Evolutionary conservation across 306 rosid species (phyloP).

Genomic region (Dalbergia cochinchinensis): DNA sequence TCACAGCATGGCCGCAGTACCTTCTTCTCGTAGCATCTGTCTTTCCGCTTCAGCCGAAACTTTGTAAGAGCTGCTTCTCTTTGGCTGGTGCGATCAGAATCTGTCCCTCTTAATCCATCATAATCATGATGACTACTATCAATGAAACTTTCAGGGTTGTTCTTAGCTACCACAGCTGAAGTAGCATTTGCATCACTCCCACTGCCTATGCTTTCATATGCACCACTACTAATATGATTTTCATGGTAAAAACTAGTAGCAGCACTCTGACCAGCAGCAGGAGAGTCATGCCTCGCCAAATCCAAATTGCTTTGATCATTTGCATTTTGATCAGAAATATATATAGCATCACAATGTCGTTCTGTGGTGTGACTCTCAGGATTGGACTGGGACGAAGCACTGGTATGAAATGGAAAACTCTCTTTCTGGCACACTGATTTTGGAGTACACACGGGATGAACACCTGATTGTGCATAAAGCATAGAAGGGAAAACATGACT

Average conservation of each 20-base stretch:
- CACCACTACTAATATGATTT: conserved; percentile 39
- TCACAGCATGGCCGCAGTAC: conserved; percentile 45
- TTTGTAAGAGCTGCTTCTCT: conserved; percentile 90
- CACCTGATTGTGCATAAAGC: conserved; percentile 45
- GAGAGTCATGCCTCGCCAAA: conserved; percentile 48
- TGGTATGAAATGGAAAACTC: conserved; percentile 54
- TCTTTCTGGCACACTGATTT: conserved; percentile 52
- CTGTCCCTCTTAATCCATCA: conserved; percentile 55
- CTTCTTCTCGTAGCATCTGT: conserved; percentile 86
- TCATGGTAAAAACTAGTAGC: conserved; percentile 54
- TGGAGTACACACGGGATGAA: conserved; percentile 46
- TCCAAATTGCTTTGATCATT: conserved; percentile 45
- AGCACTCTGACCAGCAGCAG: conserved; percentile 49
- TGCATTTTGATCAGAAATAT: conserved; percentile 45
- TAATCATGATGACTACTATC: conserved; percentile 36
- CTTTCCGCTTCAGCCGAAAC: conserved; percentile 83
- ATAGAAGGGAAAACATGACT: conserved; percentile 54
- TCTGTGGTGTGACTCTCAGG: conserved; percentile 53
- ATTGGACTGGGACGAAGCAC: conserved; percentile 48
- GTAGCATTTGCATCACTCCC: conserved; percentile 57
- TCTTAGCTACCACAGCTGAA: conserved; percentile 45
- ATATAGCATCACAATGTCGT: conserved; percentile 44
- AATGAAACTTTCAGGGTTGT: conserved; percentile 47
- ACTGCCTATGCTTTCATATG: conserved; percentile 55
- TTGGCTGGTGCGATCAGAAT: conserved; percentile 59